phyloP scores from a whole-genome alignment of 2,329 filamentous ascomycete genomes.

The Zymoseptoria passerinii region DNA sequence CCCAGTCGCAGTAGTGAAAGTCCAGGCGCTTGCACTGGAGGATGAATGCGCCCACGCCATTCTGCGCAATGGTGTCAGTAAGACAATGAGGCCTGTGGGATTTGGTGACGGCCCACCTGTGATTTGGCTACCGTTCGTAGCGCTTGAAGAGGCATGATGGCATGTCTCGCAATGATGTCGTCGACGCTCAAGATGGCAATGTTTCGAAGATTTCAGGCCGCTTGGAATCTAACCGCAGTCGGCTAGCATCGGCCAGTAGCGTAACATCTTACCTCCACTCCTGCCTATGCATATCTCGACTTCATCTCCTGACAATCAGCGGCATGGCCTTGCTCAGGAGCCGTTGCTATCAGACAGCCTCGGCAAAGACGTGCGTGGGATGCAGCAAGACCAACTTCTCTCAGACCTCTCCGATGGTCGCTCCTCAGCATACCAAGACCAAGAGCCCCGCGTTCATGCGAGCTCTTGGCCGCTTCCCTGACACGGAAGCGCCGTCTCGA shows the following conservation, averaged over 20 bases:
- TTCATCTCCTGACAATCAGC: background rate
- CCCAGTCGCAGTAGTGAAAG: constrained; percentile 96
- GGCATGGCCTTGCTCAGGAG: background rate
- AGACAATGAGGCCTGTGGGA: background rate
- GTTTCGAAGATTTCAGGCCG: background rate
- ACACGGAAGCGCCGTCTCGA: background rate
- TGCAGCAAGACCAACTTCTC: background rate
- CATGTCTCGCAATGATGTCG: constrained; percentile 1
- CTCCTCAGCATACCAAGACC: background rate
- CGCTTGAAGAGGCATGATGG: constrained; percentile 40
- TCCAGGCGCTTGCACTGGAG: constrained; percentile 93
- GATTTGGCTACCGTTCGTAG: constrained; percentile 48
- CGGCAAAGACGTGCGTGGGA: background rate
- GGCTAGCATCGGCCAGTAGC: background rate
- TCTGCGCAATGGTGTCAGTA: constrained; percentile 46
- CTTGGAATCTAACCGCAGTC: background rate
- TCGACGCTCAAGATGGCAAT: background rate
- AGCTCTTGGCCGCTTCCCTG: background rate
- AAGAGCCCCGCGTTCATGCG: background rate
- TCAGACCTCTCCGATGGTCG: background rate
- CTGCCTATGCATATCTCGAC: background rate
- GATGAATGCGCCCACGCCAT: constrained; percentile 94
- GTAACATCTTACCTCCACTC: background rate
- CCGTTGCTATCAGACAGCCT: background rate
- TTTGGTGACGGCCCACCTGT: constrained; percentile 39